Evolutionary conservation across 495 filamentous ascomycete genomes (phyloP), one percentile per base, ranked within the genome.

Genomic region (Annulohypoxylon moriforme): DNA sequence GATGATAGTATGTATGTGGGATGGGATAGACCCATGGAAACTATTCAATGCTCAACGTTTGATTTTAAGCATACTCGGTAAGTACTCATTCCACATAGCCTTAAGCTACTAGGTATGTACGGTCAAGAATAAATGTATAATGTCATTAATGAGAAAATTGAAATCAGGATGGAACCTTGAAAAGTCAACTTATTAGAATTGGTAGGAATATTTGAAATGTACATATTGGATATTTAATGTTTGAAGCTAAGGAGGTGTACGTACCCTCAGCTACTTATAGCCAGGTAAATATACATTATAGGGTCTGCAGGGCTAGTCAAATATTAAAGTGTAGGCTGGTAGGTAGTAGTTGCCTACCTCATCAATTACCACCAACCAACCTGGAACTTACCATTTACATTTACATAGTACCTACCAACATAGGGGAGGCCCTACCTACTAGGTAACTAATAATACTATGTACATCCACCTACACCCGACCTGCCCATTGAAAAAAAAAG

Each of bases 261-360:
- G 56, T 42, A 40, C 36, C 13, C 20, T 11, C 29, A 20, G 24
- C 20, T 68, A 68, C 66, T 49, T 62, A 61, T 61, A 68, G 22
- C 58, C 56, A 68, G 66, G 58, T 63, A 69, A 31, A 63, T 56
- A 57, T 62, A 62, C 49, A 68, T 47, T 68, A 68, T 68, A 68
- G 36, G 49, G 8, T 11, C 18, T n/a, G n/a, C n/a, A n/a, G n/a
- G n/a, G n/a, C n/a, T 11, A 25, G 47, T 50, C 20, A 24, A 24
- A 22, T 36, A 50, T 52, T 42, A 49, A 60, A 20, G 16, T 68
- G 64, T 20, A 44, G 40, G n/a, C n/a, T 44, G 40, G 40, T 62
- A 34, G 7, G 9, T 55, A 33, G 1, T 14, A 56, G n/a, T 29
- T 55, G 50, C 40, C 40, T n/a, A 6, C 16, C 5, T n/a, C n/a